These are phyloP conservation scores for Colletotrichum nymphaeae DNA, from an alignment of 2,329 filamentous ascomycete species.

Conservation along the genomic window DNA sequence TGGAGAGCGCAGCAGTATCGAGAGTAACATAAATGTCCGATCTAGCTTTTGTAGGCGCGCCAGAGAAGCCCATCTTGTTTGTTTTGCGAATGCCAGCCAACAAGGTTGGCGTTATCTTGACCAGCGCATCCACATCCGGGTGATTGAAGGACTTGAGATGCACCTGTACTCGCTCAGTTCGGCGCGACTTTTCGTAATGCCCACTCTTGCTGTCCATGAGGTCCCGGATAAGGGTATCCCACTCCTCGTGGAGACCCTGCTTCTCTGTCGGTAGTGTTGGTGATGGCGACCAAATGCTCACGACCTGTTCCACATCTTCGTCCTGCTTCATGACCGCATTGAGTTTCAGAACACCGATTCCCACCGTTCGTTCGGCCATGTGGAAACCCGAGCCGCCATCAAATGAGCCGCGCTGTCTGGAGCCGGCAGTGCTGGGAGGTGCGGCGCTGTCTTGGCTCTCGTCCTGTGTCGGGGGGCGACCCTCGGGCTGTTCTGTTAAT, in stretches of 20 bases:
- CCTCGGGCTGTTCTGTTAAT: slow-evolving; percentile 57
- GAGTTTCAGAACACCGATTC: slow-evolving; percentile 81
- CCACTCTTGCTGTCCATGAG: slow-evolving; percentile 80
- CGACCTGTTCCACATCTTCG: slow-evolving; percentile 78
- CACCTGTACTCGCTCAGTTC: slow-evolving; percentile 82
- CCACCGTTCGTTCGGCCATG: slow-evolving; percentile 76
- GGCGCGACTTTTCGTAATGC: slow-evolving; percentile 77
- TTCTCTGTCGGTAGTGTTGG: slow-evolving; percentile 65
- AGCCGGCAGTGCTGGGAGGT: slow-evolving; percentile 69
- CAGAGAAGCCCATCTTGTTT: slow-evolving; percentile 92
- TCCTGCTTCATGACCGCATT: slow-evolving; percentile 79
- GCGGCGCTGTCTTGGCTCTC: slow-evolving; percentile 55
- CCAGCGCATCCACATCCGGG: slow-evolving; percentile 81
- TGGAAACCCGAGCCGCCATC: slow-evolving; percentile 48
- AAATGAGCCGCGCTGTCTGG: slow-evolving; percentile 46
- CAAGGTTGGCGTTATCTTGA: slow-evolving; percentile 88
- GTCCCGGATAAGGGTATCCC: slow-evolving; percentile 78
- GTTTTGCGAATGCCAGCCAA: slow-evolving; percentile 85
- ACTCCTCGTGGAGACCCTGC: slow-evolving; percentile 71
- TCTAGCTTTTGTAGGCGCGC: slow-evolving; percentile 85
- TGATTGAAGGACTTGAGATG: slow-evolving; percentile 83
- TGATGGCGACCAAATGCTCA: slow-evolving; percentile 81
- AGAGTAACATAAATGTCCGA: slow-evolving; percentile 97
- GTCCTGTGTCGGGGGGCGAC: slow-evolving; percentile 51
- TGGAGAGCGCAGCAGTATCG: slow-evolving; percentile 80